Evolutionary conservation across 2,329 filamentous ascomycete species (phyloP).

Genomic region (Sporothrix euskadiensis): DNA sequence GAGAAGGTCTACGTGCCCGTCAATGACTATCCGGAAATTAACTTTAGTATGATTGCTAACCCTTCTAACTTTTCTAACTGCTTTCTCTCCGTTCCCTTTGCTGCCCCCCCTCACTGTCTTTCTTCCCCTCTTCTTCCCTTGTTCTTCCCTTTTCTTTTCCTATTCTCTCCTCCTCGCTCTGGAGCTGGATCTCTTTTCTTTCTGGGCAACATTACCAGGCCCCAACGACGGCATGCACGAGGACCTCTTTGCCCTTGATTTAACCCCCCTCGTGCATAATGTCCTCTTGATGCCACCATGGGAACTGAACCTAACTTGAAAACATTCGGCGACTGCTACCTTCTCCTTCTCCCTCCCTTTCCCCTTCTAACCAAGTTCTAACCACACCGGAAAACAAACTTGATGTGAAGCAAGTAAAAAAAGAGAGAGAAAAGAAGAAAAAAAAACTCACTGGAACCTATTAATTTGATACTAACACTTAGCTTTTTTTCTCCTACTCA

Average conservation of each 20-base stretch:
- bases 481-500: constrained; percentile 70
- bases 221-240: constrained; percentile 37
- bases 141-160: not conserved
- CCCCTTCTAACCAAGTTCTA: constrained; percentile 36
- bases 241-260: not conserved
- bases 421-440: too few species aligned
- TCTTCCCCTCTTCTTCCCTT: constrained; percentile 8
- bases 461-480: constrained; percentile 76
- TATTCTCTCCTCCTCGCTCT: not conserved
- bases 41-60: constrained; percentile 99
- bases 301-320: constrained; percentile 37
- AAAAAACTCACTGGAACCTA: not conserved
- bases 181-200: constrained; percentile 23
- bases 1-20: constrained; percentile 99
- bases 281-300: constrained; percentile 36
- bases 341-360: constrained; percentile 30
- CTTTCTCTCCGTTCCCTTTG: constrained; percentile 38
- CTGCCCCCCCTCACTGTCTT: constrained; percentile 27
- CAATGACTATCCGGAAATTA: constrained; percentile 99
- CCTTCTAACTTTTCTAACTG: constrained; percentile 79
- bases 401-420: too few species aligned
- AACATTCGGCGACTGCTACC: constrained; percentile 20
- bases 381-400: constrained; percentile 34
- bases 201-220: constrained; percentile 42
- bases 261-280: constrained; percentile 35